Base-by-base conservation (phyloP, 306 rosid species). In the Ceratonia siliqua region DNA sequence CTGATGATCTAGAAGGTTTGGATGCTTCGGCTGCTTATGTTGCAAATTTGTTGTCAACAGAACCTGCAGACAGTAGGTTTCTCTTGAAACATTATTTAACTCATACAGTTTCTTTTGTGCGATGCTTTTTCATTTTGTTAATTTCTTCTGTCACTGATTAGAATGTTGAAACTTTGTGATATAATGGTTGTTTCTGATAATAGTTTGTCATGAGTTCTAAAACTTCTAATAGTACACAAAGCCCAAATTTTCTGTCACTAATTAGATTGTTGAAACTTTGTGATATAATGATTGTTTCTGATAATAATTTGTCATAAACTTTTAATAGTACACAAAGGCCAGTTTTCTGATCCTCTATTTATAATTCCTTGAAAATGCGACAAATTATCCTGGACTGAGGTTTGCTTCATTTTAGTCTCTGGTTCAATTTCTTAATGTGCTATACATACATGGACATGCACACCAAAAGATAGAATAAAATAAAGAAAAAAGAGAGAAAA, bases 11-110 rank as follows among this genome's bases (percentile, higher is more conserved):
- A 32, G 93, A 90, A 82, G 99, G 97, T 28, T 92, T 95, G 91
- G 99, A 92, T 85, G 89, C 97, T 77, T 78, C 99, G 20, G 93
- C 98, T 39, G 85, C 92, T 21, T 98, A 95, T 84, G 97, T 95
- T 57, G 97, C 97, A 57, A 90, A 90, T 84, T 86, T 95, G 87
- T 84, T 95, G 81, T 87, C 96, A 56, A 92, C 96, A 22, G 99
- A 95, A 78, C 99, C 98, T 6, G 75, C 91, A 58, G 97, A 92
- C 74, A 87, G 97, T 95, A 83, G 17, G 99, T 89, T 80, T 85
- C 68, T 62, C 80, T 42, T 58, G 70, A 78, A 61, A 49, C 36
- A 10, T 61, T 55, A 11, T 67, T 1, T 6, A 38, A 49, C 8
- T 43, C 32, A 3, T 25, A 2, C 20, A 53, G 56, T 1, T 68